Evolutionary conservation across 2,329 filamentous ascomycete species (phyloP), one percentile per base, ranked within the genome.

Genomic region (Cladosporium sp.): DNA sequence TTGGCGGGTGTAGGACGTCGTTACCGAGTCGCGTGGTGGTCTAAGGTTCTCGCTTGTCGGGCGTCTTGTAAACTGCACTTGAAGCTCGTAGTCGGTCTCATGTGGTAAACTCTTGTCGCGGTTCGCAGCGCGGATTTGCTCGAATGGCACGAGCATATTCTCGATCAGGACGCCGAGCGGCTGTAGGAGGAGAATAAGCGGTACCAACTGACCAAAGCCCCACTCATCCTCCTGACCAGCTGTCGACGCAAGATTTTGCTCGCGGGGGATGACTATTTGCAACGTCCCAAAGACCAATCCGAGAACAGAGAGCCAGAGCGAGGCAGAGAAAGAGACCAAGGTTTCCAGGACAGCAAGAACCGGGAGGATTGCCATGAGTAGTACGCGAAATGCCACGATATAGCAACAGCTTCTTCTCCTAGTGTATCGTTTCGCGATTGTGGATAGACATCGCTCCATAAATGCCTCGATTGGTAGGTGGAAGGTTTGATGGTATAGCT

Each of bases 281-380:
- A 62, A 52, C n/a, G 54, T 57, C 1, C 60, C 60, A 22, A 56
- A 62, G 9, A 59, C 55, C 15, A 62, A 50, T 2, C 60, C 59
- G 17, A 60, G 40, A 2, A 54, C 37, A 1, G 54, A 57, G 2
- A 62, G 39, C 56, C 56, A 59, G 1, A 62, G 49, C 1, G 59
- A 54, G 9, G 59, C 58, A 4, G 56, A 53, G 42, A 62, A 61
- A 1, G 59, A 61, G n/a, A 49, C 55, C 9, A 56, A 27, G 7
- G 54, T 51, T 29, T 62, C 60, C 22, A 60, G 37, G 2, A 56
- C 15, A 5, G 53, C 55, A 3, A 54, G 41, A 8, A 55, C 30
- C 0, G 54, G 44, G 9, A 62, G 22, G 7, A 45, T 54, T n/a
- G 52, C 18, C 24, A 48, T 51, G 8, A 61, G 43, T 2, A 43